Evolutionary conservation across 1,139 yeast genomes (phyloP).

Genomic region (Scheffersomyces parashehatae): DNA sequence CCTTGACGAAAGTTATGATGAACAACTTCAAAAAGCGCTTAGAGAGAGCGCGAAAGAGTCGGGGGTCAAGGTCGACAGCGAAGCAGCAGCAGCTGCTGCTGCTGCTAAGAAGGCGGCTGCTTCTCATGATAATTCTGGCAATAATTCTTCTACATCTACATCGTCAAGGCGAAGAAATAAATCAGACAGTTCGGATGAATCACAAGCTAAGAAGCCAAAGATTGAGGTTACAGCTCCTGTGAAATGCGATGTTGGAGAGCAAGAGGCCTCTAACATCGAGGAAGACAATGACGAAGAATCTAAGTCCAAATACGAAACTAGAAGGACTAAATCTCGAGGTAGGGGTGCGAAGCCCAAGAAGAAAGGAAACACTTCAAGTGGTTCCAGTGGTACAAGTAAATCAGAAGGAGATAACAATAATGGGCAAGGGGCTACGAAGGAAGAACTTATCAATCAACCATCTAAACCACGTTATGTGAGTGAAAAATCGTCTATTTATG

Average conservation of each 20-base stretch:
- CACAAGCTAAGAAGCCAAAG: conserved; percentile 13
- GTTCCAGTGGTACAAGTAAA: conserved; percentile 11
- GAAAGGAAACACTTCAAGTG: conserved; percentile 5
- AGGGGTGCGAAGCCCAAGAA: conserved; percentile 7
- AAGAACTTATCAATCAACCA: conserved; percentile 57
- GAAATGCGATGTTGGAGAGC: conserved; percentile 8
- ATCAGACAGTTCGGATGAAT: conserved; percentile 11
- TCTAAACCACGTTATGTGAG: conserved; percentile 84
- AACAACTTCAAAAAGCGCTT: conserved; percentile 65
- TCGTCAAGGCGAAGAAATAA: conserved; percentile 3
- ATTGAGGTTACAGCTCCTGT: conserved; percentile 5
- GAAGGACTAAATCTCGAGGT: conserved; percentile 11
- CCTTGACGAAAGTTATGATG: conserved; percentile 61
- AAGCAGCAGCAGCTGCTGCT: conserved; percentile 2
- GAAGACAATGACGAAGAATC: conserved; percentile 14
- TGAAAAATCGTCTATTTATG: conserved; percentile 69
- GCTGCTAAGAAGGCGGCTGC: conserved; percentile 8
- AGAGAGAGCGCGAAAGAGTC: conserved; percentile 65
- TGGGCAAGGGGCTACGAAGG: conserved; percentile 25
- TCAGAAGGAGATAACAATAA: conserved; percentile 3
- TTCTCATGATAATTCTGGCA: conserved; percentile 3
- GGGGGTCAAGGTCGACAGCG: conserved; percentile 15
- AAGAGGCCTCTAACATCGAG: conserved; percentile 15
- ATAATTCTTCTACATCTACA: conserved; percentile 7
- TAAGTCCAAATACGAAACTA: conserved; percentile 9